Conservation (phyloP, 2,329 filamentous ascomycete genomes). For the Fusarium nematophilum region DNA sequence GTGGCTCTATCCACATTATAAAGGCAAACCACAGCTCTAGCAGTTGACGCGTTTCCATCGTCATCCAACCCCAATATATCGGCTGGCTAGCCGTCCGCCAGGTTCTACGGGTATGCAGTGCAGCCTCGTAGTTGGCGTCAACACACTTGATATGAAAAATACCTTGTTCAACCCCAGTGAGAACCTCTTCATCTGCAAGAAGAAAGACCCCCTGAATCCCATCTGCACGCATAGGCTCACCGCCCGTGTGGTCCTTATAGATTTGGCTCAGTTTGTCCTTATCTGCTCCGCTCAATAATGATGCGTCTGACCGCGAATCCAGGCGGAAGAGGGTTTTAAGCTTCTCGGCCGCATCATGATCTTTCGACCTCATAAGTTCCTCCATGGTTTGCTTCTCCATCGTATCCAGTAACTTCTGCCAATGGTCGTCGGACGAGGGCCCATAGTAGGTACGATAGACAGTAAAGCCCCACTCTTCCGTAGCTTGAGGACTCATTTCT, state of each 20-base stretch:
- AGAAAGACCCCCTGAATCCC: not conserved
- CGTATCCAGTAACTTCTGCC: not conserved
- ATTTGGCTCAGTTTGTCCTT: not conserved
- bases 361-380: not conserved
- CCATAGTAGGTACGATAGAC: not conserved
- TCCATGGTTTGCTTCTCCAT: not conserved
- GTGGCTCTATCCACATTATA: not conserved
- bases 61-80: not conserved
- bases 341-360: not conserved
- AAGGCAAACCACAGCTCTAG: not conserved
- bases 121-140: not conserved
- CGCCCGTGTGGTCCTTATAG: not conserved
- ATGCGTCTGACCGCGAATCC: not conserved
- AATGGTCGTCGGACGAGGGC: not conserved
- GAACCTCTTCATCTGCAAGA: not conserved
- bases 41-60: not conserved
- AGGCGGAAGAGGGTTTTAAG: not conserved
- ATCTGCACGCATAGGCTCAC: not conserved
- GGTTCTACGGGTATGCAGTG: too few species aligned
- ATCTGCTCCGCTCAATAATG: not conserved
- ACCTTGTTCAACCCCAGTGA: not conserved
- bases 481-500: too few species aligned
- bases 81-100: not conserved
- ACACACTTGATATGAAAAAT: not conserved
- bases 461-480: not conserved